Evolutionary conservation across 176 grass and related monocot species (phyloP).

Genomic region (Coix lacrymajobi): DNA sequence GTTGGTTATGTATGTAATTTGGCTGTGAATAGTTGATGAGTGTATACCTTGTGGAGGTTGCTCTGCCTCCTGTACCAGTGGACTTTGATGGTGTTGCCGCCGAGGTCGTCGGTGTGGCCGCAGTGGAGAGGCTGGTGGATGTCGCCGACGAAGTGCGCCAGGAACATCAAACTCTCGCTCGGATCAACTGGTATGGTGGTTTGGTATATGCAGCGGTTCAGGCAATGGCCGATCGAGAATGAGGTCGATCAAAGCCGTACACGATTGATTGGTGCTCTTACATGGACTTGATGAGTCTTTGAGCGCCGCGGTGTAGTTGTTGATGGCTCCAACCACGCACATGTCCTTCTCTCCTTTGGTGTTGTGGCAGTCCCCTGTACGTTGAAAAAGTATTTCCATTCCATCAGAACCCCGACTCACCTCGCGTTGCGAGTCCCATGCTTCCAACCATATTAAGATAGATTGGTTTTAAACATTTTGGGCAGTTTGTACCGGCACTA

Average conservation of each 20-base stretch:
- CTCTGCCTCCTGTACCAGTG: conserved; percentile 60
- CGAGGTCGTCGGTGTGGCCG: conserved; percentile 26
- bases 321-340: conserved; percentile 74
- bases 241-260: no score
- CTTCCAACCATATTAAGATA: not conserved
- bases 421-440: not conserved
- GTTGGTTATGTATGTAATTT: not conserved
- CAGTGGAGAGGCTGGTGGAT: conserved; percentile 64
- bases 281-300: conserved; percentile 34
- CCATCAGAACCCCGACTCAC: no score
- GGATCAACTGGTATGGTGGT: conserved; percentile 27
- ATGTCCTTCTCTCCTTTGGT: conserved; percentile 31
- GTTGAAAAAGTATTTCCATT: no score
- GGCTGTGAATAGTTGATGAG: not conserved
- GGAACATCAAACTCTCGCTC: conserved; percentile 59
- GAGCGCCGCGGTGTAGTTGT: conserved; percentile 62
- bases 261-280: conserved; percentile 26
- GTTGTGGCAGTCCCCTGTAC: conserved; percentile 77
- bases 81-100: conserved; percentile 52
- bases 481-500: not conserved
- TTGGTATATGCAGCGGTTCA: not conserved
- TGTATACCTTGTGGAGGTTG: conserved; percentile 60
- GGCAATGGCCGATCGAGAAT: not conserved
- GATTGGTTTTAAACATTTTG: not conserved
- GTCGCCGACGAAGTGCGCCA: conserved; percentile 67